Conservation (phyloP, 352 stramenopile genomes). For the Thalassiosira livingstoniorum region DNA sequence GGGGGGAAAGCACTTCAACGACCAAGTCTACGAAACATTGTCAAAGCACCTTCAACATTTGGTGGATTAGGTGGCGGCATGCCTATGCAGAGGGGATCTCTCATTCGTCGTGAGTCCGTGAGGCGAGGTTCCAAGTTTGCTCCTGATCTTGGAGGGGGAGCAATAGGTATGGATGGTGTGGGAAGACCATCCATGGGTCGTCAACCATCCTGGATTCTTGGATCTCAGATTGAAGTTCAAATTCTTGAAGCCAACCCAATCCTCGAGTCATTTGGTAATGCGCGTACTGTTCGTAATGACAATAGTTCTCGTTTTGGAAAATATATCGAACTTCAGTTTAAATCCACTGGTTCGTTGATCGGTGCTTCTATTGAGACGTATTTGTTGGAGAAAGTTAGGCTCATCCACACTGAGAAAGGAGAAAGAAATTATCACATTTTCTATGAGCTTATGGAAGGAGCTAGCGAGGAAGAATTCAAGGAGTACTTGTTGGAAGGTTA, state of each 20-base stretch:
- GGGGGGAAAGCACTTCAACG: background rate
- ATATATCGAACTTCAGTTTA: conserved; percentile 84
- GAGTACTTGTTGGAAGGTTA: conserved; percentile 83
- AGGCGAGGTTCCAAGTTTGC: background rate
- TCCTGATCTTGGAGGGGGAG: no score
- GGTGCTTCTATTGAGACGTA: conserved; percentile 51
- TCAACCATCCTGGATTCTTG: conserved; percentile 22
- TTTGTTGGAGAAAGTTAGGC: conserved; percentile 89
- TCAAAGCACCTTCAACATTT: conserved; percentile 2
- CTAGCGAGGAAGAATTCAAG: conserved; percentile 83
- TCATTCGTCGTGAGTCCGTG: background rate
- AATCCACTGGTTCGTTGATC: conserved; percentile 60
- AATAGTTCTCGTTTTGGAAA: conserved; percentile 89
- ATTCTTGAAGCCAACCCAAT: conserved; percentile 95
- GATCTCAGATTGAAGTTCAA: conserved; percentile 89
- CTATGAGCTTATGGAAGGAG: conserved; percentile 90
- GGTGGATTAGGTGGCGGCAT: background rate
- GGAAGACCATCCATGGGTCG: conserved; percentile 30
- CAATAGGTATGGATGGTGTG: background rate
- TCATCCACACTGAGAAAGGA: conserved; percentile 58
- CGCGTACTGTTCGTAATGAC: conserved; percentile 89
- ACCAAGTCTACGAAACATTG: conserved; percentile 1
- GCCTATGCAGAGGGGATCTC: background rate
- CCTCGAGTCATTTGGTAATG: conserved; percentile 92
- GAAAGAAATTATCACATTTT: conserved; percentile 95